These are phyloP conservation scores for Rugosomyces carneus DNA, from an alignment of 1,284 basidiomycete species.

Conservation along the genomic window DNA sequence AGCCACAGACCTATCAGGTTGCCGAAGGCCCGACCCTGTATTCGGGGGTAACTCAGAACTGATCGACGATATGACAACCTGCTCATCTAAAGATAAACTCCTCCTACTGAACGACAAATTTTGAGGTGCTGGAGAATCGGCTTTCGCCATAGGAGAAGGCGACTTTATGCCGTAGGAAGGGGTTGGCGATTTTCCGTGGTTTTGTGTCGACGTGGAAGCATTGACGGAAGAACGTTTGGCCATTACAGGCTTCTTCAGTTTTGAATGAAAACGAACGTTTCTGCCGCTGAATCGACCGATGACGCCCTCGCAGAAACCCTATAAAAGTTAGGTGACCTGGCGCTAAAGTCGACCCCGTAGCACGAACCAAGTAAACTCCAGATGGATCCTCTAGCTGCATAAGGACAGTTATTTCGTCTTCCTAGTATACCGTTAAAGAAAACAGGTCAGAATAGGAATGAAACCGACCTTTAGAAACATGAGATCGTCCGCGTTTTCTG, in stretches of 20 bases:
- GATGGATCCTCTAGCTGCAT: conserved; percentile 58
- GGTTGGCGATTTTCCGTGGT: conserved; percentile 20
- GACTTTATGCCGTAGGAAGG: conserved; percentile 11
- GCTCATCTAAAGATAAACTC: conserved; percentile 12
- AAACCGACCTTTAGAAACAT: conserved; percentile 81
- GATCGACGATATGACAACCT: conserved; percentile 1
- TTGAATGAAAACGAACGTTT: conserved; percentile 69
- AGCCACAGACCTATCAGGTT: background rate
- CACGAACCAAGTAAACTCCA: conserved; percentile 56
- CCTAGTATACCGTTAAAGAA: conserved; percentile 33
- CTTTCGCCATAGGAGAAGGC: conserved; percentile 7
- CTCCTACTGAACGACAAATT: background rate
- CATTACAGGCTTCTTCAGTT: conserved; percentile 77
- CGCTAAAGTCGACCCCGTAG: background rate
- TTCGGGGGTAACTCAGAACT: background rate
- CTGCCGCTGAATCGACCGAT: conserved; percentile 73
- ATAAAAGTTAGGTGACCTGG: conserved; percentile 4
- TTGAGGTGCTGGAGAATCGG: conserved; percentile 6
- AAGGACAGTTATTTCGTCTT: conserved; percentile 78
- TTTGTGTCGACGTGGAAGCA: conserved; percentile 19
- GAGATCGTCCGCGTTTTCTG: conserved; percentile 71
- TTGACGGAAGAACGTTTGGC: conserved; percentile 48
- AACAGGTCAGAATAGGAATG: conserved; percentile 1
- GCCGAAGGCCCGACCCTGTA: background rate
- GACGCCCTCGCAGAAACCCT: conserved; percentile 89